Conservation (phyloP, 1,139 yeast species). For the Magnusiomyces suaveolens region DNA sequence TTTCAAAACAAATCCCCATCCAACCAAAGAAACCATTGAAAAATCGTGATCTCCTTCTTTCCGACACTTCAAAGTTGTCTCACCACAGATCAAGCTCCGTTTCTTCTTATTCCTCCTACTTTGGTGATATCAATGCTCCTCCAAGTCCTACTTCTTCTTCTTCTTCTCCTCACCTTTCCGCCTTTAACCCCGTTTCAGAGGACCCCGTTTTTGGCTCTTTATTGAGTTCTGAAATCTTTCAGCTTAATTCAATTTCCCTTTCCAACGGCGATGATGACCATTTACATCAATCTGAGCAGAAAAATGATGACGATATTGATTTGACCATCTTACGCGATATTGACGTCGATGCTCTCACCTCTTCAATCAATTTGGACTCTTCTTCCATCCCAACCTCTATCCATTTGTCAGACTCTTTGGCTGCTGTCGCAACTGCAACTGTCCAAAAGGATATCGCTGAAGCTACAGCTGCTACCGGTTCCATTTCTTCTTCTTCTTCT, state of each 20-base stretch:
- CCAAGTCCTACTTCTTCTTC: slow-evolving; percentile 9
- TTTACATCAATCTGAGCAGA: no score
- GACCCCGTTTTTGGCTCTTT: neutral
- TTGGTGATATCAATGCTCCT: slow-evolving; percentile 8
- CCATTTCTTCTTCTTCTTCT: slow-evolving; percentile 8
- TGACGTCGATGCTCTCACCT: slow-evolving; percentile 1
- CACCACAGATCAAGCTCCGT: no score
- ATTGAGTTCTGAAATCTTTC: neutral
- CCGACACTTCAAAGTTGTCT: no score
- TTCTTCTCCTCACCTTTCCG: neutral
- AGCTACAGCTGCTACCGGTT: slow-evolving; percentile 6
- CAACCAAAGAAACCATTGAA: no score
- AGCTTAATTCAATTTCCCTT: neutral
- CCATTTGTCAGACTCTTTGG: neutral
- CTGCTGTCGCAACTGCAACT: neutral
- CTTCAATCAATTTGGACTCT: neutral
- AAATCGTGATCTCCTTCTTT: no score
- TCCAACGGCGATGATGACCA: neutral
- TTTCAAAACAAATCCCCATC: no score
- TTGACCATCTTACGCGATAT: no score
- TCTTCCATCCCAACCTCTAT: neutral
- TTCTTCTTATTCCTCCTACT: slow-evolving; percentile 14
- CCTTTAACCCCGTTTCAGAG: neutral
- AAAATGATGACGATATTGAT: neutral
- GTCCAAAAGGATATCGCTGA: neutral